Evolutionary conservation across 139 green algal genomes (phyloP).

Genomic region (Tetraselmis chui): DNA sequence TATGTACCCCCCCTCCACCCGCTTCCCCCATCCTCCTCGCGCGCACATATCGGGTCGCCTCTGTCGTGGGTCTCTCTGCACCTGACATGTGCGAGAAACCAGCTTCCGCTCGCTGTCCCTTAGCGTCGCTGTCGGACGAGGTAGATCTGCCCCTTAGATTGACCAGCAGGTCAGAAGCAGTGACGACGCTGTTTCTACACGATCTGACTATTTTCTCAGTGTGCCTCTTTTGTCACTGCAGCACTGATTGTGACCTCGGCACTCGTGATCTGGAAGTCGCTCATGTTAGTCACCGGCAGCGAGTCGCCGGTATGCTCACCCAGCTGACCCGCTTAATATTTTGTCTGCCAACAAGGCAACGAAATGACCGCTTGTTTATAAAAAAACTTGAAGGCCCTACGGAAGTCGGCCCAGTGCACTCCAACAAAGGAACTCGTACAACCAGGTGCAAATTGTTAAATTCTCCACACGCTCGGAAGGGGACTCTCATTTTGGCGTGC

Average conservation of each 20-base stretch:
- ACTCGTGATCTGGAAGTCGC: constrained; percentile 95
- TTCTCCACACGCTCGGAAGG: too few species aligned
- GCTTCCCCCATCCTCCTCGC: background rate
- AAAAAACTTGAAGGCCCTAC: too few species aligned
- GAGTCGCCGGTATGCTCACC: constrained; percentile 77
- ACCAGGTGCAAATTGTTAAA: too few species aligned
- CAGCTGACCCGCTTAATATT: background rate
- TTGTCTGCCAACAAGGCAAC: constrained; percentile 4
- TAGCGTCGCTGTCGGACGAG: background rate
- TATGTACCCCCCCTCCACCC: constrained; percentile 13
- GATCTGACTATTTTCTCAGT: background rate
- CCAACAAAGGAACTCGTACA: too few species aligned
- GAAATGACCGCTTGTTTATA: too few species aligned
- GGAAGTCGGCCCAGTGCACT: too few species aligned
- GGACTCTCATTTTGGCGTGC: too few species aligned
- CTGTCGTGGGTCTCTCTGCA: background rate
- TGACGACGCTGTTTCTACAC: background rate
- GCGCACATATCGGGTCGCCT: background rate
- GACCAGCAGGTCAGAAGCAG: background rate
- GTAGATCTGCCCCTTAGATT: background rate
- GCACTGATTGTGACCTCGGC: constrained; percentile 92
- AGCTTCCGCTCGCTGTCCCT: background rate
- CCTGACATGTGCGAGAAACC: background rate
- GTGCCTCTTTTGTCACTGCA: constrained; percentile 18
- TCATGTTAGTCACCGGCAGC: constrained; percentile 88